Percentiles rank a stretch among this genome's conserved stretches.
These are phyloP conservation scores for Diaporthe vaccinii DNA, from an alignment of 2,329 filamentous ascomycete genomes.

Conservation along the genomic window DNA sequence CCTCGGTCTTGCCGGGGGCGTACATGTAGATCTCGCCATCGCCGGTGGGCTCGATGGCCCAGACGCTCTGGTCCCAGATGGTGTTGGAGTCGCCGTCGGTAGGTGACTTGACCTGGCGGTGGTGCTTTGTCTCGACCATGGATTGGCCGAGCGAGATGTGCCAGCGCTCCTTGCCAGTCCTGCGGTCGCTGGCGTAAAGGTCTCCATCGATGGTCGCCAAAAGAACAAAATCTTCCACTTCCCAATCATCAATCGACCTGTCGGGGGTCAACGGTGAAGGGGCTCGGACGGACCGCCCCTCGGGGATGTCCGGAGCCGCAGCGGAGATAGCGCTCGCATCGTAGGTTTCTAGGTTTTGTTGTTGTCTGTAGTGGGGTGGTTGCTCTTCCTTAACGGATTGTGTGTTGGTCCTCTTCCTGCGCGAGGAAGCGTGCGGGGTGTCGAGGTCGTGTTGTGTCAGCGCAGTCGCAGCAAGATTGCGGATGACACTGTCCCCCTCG, in stretches of 20 bases:
- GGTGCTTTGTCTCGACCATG: constrained; percentile 91
- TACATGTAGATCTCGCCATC: constrained; percentile 92
- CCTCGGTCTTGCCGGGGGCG: constrained; percentile 73
- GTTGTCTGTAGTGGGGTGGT: constrained; percentile 4
- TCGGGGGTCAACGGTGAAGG: constrained; percentile 72
- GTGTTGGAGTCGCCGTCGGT: constrained; percentile 71
- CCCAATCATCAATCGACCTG: constrained; percentile 99
- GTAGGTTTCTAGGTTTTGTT: constrained; percentile 42
- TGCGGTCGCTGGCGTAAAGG: constrained; percentile 90
- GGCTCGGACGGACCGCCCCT: constrained; percentile 85
- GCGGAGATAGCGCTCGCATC: constrained; percentile 96
- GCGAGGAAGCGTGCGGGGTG: constrained; percentile 37
- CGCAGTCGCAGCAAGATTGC: constrained; percentile 43
- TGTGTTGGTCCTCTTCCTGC: constrained; percentile 40
- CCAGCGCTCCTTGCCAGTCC: constrained; percentile 88
- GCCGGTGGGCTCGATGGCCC: constrained; percentile 93
- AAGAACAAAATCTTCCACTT: constrained; percentile 99
- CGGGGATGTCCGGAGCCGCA: constrained; percentile 88
- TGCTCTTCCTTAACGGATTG: constrained; percentile 37
- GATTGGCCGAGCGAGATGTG: constrained; percentile 85
- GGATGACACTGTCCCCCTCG: constrained; percentile 39
- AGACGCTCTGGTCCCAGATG: constrained; percentile 85
- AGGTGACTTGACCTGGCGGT: constrained; percentile 76
- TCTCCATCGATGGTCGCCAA: constrained; percentile 99
- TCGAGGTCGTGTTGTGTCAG: constrained; percentile 40